Base-by-base conservation (phyloP, 73 alveolate species). In the Stentor roeselii region DNA sequence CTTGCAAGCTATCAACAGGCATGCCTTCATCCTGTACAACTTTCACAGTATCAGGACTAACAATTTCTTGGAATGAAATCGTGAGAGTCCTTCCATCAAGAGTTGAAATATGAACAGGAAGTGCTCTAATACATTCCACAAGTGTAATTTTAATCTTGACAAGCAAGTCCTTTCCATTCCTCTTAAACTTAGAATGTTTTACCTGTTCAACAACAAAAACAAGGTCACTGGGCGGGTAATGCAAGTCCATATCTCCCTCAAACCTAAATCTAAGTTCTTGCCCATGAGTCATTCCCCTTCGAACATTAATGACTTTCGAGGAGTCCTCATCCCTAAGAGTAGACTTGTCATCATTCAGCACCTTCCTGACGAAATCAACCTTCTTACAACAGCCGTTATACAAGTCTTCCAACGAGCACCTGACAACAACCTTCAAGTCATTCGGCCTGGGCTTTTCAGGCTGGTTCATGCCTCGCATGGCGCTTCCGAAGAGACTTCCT, bases 21-120 rank as follows among this genome's bases (percentile, higher is more conserved):
- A 96, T 93, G 38, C 99, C 99, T 78, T 95, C 97, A 21, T 93
- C 94, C 60, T 83, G 90, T 37, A 96, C 92, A 59, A 82, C 50
- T 75, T 91, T 95, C 39, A 86, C 89, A 36, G 97, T 95, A 38
- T 90, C 80, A 3, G 99, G 99, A 38, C 89, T 88, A 3, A 76
- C 74, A 37, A 76, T 40, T 76, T 76, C 84, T 27, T 76, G 82
- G 76, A 86, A 67, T 11, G 75, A 3, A 27, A 86, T 50, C 27
- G 74, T 84, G 32, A 86, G 36, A 32, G 83, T 60, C 83, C 96
- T 90, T 21, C 94, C 94, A 84, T 86, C 96, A 39, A 93, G 87
- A 30, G 94, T 39, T 41, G 82, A 42, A 36, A 96, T 35, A 42
- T 82, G 87, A 31, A 95, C 89, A 21, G 99, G 98, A 36, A 86